Base-by-base conservation (phyloP, 768 basidiomycete genomes). In the Piloderma croceum region DNA sequence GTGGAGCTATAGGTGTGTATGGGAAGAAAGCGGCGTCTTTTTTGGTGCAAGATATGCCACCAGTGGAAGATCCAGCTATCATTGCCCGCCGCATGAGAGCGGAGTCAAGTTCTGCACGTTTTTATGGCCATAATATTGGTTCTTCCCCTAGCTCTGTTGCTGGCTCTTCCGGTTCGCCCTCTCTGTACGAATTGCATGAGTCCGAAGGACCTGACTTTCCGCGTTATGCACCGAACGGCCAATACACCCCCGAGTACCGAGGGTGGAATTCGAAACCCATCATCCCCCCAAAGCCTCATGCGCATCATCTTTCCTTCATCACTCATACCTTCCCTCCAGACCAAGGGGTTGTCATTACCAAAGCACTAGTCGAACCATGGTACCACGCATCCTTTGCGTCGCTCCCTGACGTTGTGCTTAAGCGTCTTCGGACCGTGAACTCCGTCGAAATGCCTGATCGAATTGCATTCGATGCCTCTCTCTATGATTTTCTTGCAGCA, bases 381-480 rank as follows among this genome's bases (percentile, higher is more conserved):
- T 56, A 49, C 35, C 71, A 81, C 47, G 67, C 71, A 3, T 59
- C 69, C 7, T 83, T 83, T 51, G 67, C 73, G 19, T 73, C 80
- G 2, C 74, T 85, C 36, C 82, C 81, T 3, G 65, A 74, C 35
- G 55, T 61, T 46, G 66, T 86, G 43, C 51, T 73, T 48, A 61
- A 81, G 56, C 59, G 74, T 50, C 69, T 92, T 51, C 60, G 58
- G 35, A 65, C 63, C 19, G 64, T 78, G 32, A 73, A 71, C 50
- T 67, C 72, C 17, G 65, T 69, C 29, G 79, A 82, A 50, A 77
- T 83, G 72, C 82, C 83, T 4, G 64, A 61, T 33, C 68, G 78
- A 25, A 62, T 62, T 19, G 62, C 63, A 13, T 83, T 77, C 44
- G 74, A 82, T 31, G 70, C 69, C 31, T 54, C 60, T 4, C 60